phyloP scores from a whole-genome alignment of 371 early-diverging fungal genomes.

The Apophysomyces trapeziformis region DNA sequence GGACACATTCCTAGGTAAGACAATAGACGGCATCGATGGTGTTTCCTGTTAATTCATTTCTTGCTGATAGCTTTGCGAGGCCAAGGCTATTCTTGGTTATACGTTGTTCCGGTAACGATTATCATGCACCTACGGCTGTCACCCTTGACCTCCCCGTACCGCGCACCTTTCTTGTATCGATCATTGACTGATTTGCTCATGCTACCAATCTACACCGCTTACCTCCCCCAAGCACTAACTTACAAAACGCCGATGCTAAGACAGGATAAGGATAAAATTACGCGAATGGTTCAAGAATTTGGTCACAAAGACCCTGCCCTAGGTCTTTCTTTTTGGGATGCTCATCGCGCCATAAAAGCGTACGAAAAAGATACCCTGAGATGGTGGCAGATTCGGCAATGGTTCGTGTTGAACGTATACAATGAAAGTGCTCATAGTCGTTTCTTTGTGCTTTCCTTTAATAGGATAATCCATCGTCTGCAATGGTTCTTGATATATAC shows the following conservation, averaged over 20 bases:
- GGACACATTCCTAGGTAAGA: slow-evolving; percentile 38
- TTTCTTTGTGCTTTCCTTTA: slow-evolving; percentile 8
- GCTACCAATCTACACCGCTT: slow-evolving; percentile 46
- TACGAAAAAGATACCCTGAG: slow-evolving; percentile 25
- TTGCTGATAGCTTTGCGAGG: slow-evolving; percentile 34
- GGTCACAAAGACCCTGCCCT: slow-evolving; percentile 19
- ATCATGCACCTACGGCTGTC: slow-evolving; percentile 48
- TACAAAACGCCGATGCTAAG: slow-evolving; percentile 28
- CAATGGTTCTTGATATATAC: slow-evolving; percentile 51
- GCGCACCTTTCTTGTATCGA: slow-evolving; percentile 48
- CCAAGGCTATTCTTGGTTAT: slow-evolving; percentile 42
- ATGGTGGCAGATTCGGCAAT: slow-evolving; percentile 42
- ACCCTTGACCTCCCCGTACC: slow-evolving; percentile 47
- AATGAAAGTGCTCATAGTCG: neutral
- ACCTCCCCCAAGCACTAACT: slow-evolving; percentile 26
- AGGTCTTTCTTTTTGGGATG: slow-evolving; percentile 47
- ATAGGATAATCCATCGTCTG: slow-evolving; percentile 40
- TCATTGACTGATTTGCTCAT: slow-evolving; percentile 37
- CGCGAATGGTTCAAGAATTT: slow-evolving; percentile 25
- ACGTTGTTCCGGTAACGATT: slow-evolving; percentile 39
- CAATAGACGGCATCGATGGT: neutral
- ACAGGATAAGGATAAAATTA: slow-evolving; percentile 23
- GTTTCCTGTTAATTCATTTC: neutral
- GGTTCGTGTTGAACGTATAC: slow-evolving; percentile 17
- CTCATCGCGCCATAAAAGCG: slow-evolving; percentile 35